Conservation (phyloP, 345 rosid genomes). For the Rubroshorea leprosula region DNA sequence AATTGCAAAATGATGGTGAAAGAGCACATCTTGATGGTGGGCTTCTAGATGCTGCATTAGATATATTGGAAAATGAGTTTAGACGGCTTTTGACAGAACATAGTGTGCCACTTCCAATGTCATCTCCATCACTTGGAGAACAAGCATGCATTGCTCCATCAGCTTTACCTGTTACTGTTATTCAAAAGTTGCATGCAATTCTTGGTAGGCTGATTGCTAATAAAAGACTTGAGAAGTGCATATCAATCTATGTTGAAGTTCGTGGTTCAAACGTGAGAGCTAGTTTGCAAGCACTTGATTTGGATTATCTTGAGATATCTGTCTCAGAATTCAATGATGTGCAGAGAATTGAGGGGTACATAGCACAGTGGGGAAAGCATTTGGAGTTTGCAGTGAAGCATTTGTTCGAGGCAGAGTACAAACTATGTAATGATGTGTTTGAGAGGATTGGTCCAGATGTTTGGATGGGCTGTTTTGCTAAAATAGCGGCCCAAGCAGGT, state of each 20-base stretch:
- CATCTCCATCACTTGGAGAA: slow-evolving; percentile 54
- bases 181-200: slow-evolving; percentile 89
- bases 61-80: slow-evolving; percentile 73
- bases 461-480: slow-evolving; percentile 95
- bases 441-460: slow-evolving; percentile 78
- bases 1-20: slow-evolving; percentile 38
- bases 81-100: slow-evolving; percentile 71
- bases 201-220: slow-evolving; percentile 87
- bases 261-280: slow-evolving; percentile 87
- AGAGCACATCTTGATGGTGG: slow-evolving; percentile 69
- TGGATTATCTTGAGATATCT: slow-evolving; percentile 92
- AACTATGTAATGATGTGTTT: slow-evolving; percentile 89
- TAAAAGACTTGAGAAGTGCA: slow-evolving; percentile 75
- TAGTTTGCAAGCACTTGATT: slow-evolving; percentile 82
- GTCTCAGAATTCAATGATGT: slow-evolving; percentile 78
- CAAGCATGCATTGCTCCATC: slow-evolving; percentile 87
- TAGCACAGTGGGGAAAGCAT: slow-evolving; percentile 93
- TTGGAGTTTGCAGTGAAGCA: slow-evolving; percentile 99
- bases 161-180: slow-evolving; percentile 73
- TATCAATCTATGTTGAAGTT: slow-evolving; percentile 76
- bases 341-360: slow-evolving; percentile 82
- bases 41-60: slow-evolving; percentile 73
- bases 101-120: slow-evolving; percentile 87
- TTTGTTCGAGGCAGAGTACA: slow-evolving; percentile 92
- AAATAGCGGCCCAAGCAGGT: slow-evolving; percentile 96